Base-by-base conservation (phyloP, 2,329 filamentous ascomycete species). In the Hymenoscyphus fructigenus region DNA sequence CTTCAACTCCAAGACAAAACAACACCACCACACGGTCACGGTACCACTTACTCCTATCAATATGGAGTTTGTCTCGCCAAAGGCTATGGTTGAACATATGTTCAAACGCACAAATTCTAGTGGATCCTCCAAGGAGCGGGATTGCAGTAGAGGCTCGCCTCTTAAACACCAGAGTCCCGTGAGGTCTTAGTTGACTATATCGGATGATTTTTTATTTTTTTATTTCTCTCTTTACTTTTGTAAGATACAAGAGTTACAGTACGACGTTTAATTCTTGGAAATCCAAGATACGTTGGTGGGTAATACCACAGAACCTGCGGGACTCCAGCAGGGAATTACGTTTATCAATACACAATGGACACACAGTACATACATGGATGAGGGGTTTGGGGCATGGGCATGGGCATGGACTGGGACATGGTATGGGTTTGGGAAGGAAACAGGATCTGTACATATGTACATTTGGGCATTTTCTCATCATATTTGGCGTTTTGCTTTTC, bases 61-160 rank as follows among this genome's bases (percentile, higher is more conserved):
- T 60, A 79, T 88, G 75, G 87, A 89, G 68, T 85, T 86, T 66
- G 80, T 89, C 69, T 84, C 83, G 28, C 85, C 88, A 15, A 87
- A 83, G 72, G 82, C 83, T 47, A 79, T 90, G 67, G 84, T 90
- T 69, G 84, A 87, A 75, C 85, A 88, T 67, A 83, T 89, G 67
- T 87, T 90, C 75, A 81, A 85, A 73, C 82, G 86, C 69, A 75
- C 79, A 64, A 69, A 72, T 61, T 75, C 72, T 1, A 69, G 67
- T 2, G 67, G 65, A 1, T 71, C 70, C 7, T 62, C 61, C 3
- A 72, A 70, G 57, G 66, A 69, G n/a, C 56, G 61, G 44, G 66
- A 70, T 10, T 20, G 47, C 7, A 47, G 47, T 12, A 47, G 44
- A 60, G 62, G 56, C 5, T 63, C 61, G 12, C 61, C 61, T 17